Conservation (phyloP, 169 alveolate genomes). For the Perkinsus chesapeaki region DNA sequence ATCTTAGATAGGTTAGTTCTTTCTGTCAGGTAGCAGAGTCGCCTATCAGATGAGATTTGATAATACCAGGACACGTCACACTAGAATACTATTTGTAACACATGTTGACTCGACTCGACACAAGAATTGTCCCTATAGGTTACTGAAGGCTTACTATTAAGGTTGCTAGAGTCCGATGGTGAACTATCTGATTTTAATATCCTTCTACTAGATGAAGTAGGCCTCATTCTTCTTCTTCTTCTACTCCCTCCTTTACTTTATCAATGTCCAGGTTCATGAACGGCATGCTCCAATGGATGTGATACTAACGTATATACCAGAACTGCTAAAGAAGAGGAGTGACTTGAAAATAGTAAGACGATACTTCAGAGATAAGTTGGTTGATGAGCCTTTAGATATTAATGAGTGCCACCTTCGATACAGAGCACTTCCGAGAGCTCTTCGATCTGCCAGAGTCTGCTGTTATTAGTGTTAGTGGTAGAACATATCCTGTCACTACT, state of each 20-base stretch:
- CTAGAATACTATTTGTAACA: neutral
- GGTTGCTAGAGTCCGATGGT: conserved; percentile 9
- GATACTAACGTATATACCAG: neutral
- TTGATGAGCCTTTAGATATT: neutral
- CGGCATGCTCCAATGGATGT: neutral
- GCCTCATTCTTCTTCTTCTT: neutral
- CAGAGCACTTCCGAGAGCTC: neutral
- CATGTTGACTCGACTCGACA: neutral
- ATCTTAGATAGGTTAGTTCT: too few species aligned
- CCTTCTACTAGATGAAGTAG: neutral
- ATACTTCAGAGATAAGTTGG: neutral
- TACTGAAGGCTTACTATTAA: neutral
- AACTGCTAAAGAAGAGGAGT: neutral
- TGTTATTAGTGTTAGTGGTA: neutral
- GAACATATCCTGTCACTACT: neutral
- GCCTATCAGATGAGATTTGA: conserved; percentile 7
- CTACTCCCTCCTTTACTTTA: neutral
- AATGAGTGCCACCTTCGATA: conserved; percentile 9
- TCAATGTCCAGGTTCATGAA: neutral
- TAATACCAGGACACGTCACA: neutral
- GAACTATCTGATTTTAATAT: neutral
- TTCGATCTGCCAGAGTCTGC: neutral
- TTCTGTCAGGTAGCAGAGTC: neutral
- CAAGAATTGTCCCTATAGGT: neutral
- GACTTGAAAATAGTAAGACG: neutral